Base-by-base conservation (phyloP, 805 yeast species). In the Nakazawaea laoshanensis region DNA sequence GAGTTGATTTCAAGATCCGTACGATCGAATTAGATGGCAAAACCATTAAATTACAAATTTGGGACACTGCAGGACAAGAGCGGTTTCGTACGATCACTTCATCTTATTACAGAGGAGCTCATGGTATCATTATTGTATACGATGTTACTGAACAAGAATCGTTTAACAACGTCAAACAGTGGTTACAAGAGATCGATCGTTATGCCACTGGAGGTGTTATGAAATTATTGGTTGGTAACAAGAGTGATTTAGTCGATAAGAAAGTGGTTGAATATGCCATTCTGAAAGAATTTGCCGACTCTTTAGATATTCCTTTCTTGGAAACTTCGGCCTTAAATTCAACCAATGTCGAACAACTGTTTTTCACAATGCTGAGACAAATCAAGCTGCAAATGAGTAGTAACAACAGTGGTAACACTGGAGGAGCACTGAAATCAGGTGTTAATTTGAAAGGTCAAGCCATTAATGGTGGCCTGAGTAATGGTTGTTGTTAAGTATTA, bases 11-110 rank as follows among this genome's bases (percentile, higher is more conserved):
- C 69, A 73, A 74, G 50, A 82, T 82, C 55, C 77, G 87, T 65
- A 83, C 92, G 32, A 81, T 83, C 36, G 97, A 92, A 55, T 69
- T 92, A 40, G 96, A 92, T 49, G 97, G 97, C 44, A 92, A 92
- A 67, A 85, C 95, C 35, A 92, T 92, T 56, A 92, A 92, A 64
- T 73, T 92, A 53, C 98, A 92, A 65, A 89, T 92, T 54, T 92
- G 98, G 98, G 98, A 92, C 57, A 92, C 98, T 36, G 98, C 97
- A 9, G 98, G 98, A 29, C 98, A 92, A 66, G 98, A 92, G 61
- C 70, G 98, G 49, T 92, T 92, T 67, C 79, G 97, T 63, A 92
- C 98, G 32, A 89, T 89, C 63, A 92, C 97, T 9, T 84, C 96
- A 10, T 85, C 96, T 11, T 89, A 89, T 65, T 89, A 89, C 68